Conservation (phyloP, 306 rosid genomes). For the Trifolium subterraneum region DNA sequence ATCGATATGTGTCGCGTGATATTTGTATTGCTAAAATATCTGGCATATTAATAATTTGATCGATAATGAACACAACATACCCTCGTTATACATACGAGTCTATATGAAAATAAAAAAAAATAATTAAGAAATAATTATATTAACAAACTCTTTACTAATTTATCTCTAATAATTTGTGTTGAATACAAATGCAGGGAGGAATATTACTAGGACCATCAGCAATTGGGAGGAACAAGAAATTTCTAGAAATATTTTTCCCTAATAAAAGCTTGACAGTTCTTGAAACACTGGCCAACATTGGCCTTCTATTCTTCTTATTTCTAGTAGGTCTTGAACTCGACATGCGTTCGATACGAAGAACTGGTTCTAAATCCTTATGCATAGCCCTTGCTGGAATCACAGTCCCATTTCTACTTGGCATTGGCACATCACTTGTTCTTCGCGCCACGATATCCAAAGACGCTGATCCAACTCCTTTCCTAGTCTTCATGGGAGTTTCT, state of each 20-base stretch:
- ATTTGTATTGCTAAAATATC: too few species aligned
- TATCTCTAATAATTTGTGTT: too few species aligned
- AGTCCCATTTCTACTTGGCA: slow-evolving; percentile 70
- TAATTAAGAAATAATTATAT: too few species aligned
- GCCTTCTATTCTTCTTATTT: slow-evolving; percentile 71
- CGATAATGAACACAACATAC: too few species aligned
- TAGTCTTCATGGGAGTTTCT: slow-evolving; percentile 79
- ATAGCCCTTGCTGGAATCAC: slow-evolving; percentile 67
- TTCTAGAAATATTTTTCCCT: slow-evolving; percentile 57
- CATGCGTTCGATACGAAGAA: slow-evolving; percentile 51
- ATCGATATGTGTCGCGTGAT: background rate
- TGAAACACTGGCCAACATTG: slow-evolving; percentile 71
- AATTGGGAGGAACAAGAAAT: slow-evolving; percentile 53
- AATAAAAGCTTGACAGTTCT: slow-evolving; percentile 60
- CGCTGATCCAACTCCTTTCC: slow-evolving; percentile 49
- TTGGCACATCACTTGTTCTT: slow-evolving; percentile 59
- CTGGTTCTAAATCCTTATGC: slow-evolving; percentile 56
- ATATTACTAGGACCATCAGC: slow-evolving; percentile 75
- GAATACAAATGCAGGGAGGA: slow-evolving; percentile 60
- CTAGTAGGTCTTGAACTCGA: slow-evolving; percentile 78
- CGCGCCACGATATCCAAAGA: slow-evolving; percentile 54
- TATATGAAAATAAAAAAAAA: too few species aligned
- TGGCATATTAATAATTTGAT: too few species aligned
- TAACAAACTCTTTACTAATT: too few species aligned
- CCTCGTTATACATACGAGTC: too few species aligned